These are phyloP conservation scores for Termitomyces sp. DNA, from an alignment of 768 basidiomycete species.

Conservation along the genomic window DNA sequence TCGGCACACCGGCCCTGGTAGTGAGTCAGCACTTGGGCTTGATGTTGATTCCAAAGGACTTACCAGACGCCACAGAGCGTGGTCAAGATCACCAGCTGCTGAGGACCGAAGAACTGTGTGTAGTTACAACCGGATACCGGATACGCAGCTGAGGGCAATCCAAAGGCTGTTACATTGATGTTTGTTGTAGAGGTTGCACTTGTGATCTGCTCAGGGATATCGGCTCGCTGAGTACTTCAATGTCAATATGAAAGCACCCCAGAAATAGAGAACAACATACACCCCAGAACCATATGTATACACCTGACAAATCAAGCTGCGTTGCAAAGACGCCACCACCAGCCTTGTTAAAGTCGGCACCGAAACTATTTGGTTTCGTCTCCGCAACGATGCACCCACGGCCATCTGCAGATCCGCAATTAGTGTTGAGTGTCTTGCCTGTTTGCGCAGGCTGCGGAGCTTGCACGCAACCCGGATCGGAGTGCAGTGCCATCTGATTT, in stretches of 20 bases:
- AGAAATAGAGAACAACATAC: conserved; percentile 12
- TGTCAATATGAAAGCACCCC: not conserved
- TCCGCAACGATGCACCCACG: conserved; percentile 41
- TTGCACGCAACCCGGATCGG: conserved; percentile 31
- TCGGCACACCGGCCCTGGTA: conserved; percentile 37
- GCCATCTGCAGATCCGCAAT: conserved; percentile 22
- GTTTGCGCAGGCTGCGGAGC: conserved; percentile 22
- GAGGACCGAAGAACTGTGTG: conserved; percentile 51
- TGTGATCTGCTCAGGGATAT: conserved; percentile 33
- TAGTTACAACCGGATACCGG: conserved; percentile 49
- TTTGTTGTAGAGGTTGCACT: conserved; percentile 27
- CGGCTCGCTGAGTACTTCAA: conserved; percentile 26
- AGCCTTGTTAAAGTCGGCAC: conserved; percentile 38
- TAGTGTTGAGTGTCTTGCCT: conserved; percentile 20
- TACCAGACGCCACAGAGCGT: conserved; percentile 54
- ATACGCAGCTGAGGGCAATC: conserved; percentile 62
- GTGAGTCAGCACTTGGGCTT: not conserved
- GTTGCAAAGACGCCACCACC: conserved; percentile 58
- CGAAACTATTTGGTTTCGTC: conserved; percentile 39
- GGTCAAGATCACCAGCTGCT: conserved; percentile 63
- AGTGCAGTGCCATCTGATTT: conserved; percentile 58
- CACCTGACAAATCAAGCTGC: conserved; percentile 54
- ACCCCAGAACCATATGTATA: conserved; percentile 20
- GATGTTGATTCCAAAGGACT: not conserved
- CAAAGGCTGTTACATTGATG: conserved; percentile 40